phyloP scores from a whole-genome alignment of 768 basidiomycete genomes.

The Phlebiopsis gigantea region DNA sequence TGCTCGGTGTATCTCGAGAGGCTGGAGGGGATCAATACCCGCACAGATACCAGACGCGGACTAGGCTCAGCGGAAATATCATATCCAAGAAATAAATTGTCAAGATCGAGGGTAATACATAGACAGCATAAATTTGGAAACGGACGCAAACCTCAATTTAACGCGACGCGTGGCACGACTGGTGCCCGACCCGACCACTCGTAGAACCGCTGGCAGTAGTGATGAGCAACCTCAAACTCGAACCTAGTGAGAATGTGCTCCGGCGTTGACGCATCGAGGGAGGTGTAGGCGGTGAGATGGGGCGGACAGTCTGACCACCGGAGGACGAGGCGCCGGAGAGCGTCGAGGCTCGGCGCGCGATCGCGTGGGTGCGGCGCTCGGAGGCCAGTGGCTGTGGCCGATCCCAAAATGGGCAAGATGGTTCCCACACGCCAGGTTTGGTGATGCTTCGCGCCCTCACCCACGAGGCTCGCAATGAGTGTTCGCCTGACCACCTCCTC shows the following conservation, averaged over 20 bases:
- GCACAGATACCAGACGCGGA: too few species aligned
- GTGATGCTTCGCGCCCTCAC: background rate
- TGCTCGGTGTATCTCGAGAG: too few species aligned
- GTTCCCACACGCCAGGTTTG: too few species aligned
- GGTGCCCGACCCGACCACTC: background rate
- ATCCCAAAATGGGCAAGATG: background rate
- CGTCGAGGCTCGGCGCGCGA: background rate
- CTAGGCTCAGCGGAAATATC: too few species aligned
- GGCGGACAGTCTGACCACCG: background rate
- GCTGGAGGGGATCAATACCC: too few species aligned
- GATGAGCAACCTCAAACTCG: background rate
- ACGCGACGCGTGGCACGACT: background rate
- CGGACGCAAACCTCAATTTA: too few species aligned
- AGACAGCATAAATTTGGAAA: too few species aligned
- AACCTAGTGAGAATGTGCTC: background rate
- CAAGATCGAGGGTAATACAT: too few species aligned
- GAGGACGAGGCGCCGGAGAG: background rate
- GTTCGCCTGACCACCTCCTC: background rate
- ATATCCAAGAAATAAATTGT: too few species aligned
- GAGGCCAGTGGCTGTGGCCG: background rate
- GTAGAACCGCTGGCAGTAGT: background rate
- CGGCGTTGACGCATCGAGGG: background rate
- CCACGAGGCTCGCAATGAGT: background rate
- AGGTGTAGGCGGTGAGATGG: background rate
- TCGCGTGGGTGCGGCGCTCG: background rate